Evolutionary conservation across 2,329 filamentous ascomycete genomes (phyloP).

Genomic region (Fusarium tupiense): DNA sequence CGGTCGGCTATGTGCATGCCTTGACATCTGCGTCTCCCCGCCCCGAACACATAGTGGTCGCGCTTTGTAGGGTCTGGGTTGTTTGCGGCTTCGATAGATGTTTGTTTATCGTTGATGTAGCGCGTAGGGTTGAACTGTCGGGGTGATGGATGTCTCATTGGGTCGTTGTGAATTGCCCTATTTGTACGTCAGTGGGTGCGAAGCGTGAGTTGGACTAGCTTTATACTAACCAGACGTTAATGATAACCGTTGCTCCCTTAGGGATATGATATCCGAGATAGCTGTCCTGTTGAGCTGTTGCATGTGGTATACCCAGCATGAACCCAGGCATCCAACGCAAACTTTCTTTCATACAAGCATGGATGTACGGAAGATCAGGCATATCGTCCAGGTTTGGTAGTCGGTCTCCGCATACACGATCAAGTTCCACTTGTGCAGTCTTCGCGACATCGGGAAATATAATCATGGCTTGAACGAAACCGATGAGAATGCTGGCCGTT

Average conservation of each 20-base stretch:
- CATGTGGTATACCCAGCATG: not conserved
- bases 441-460: not conserved
- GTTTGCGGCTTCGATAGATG: not conserved
- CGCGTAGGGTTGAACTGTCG: not conserved
- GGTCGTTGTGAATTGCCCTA: not conserved
- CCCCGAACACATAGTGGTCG: not conserved
- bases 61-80: not conserved
- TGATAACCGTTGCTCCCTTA: not conserved
- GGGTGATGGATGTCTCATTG: not conserved
- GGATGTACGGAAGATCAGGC: not conserved
- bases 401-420: not conserved
- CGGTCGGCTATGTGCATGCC: not conserved
- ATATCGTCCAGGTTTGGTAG: rapidly evolving
- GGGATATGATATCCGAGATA: not conserved
- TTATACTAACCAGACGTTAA: not conserved
- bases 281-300: not conserved
- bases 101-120: not conserved
- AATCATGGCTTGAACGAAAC: not conserved
- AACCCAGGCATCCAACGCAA: not conserved
- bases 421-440: not conserved
- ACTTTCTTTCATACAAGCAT: not conserved
- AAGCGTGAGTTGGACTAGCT: rapidly evolving
- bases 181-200: rapidly evolving
- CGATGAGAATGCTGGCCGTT: not conserved
- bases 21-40: not conserved